Conservation (phyloP, 352 stramenopile genomes). For the Thalassiosira delicatula region DNA sequence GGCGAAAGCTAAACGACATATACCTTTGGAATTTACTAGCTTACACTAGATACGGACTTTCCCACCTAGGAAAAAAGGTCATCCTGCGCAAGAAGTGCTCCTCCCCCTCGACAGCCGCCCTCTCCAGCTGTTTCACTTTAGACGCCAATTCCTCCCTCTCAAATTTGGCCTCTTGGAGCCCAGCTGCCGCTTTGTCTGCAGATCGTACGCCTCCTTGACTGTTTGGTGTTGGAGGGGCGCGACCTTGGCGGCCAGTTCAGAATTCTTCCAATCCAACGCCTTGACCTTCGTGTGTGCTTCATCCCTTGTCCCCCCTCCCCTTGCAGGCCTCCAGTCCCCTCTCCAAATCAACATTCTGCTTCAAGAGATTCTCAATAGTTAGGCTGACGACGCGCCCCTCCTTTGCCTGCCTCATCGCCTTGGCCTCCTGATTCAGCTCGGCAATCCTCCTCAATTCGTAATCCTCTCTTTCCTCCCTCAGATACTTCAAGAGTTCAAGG, state of each 20-base stretch:
- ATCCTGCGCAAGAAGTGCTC: too few species aligned
- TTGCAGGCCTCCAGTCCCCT: not conserved
- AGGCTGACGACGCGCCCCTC: constrained; percentile 33
- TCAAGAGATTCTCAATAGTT: constrained; percentile 43
- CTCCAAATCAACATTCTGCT: constrained; percentile 45
- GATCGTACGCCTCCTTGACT: constrained; percentile 4
- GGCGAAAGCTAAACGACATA: too few species aligned
- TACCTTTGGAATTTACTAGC: too few species aligned
- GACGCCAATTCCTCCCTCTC: too few species aligned
- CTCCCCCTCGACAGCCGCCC: too few species aligned
- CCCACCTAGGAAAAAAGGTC: too few species aligned
- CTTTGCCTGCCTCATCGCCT: constrained; percentile 1
- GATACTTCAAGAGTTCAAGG: constrained; percentile 53
- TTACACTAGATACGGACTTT: too few species aligned
- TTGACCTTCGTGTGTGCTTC: not conserved
- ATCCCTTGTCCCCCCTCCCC: not conserved
- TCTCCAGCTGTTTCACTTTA: too few species aligned
- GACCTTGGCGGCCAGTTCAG: constrained; percentile 7
- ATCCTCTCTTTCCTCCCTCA: constrained; percentile 44
- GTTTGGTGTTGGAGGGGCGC: not conserved
- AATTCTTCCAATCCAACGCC: constrained; percentile 2
- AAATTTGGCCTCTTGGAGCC: too few species aligned
- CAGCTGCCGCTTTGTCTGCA: not conserved
- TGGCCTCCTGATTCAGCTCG: constrained; percentile 14
- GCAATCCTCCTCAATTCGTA: constrained; percentile 37